phyloP scores from a whole-genome alignment of 1,284 basidiomycete species.

The Leccinum holopus region DNA sequence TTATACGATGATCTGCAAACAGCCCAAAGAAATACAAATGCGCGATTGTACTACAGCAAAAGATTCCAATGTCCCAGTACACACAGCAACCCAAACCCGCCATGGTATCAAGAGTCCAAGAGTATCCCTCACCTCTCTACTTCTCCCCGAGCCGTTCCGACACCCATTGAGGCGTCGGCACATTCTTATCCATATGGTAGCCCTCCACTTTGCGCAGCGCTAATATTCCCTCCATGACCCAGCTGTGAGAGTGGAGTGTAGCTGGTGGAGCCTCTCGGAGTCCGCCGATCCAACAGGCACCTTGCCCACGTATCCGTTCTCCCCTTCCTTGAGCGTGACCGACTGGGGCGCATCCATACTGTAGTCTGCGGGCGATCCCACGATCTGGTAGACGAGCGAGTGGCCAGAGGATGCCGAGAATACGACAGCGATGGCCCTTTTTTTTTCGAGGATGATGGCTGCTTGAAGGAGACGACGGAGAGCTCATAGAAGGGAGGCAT shows the following conservation, averaged over 20 bases:
- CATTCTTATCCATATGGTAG: constrained; percentile 32
- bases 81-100: constrained; percentile 15
- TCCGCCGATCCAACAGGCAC: constrained; percentile 28
- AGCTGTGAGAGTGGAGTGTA: constrained; percentile 30
- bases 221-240: constrained; percentile 34
- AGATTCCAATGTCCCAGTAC: constrained; percentile 22
- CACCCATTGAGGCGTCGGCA: constrained; percentile 31
- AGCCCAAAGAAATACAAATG: constrained; percentile 27
- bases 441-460: constrained; percentile 19
- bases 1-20: constrained; percentile 18
- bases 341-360: constrained; percentile 33
- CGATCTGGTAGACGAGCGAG: constrained; percentile 34
- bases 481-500: constrained; percentile 37
- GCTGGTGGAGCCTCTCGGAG: constrained; percentile 27
- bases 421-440: constrained; percentile 30
- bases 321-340: constrained; percentile 32
- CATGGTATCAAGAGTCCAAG: constrained; percentile 20
- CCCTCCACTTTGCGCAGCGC: constrained; percentile 31
- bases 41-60: constrained; percentile 12
- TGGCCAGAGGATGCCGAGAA: constrained; percentile 30
- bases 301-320: constrained; percentile 28
- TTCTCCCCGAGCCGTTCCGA: constrained; percentile 29
- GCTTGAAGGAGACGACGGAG: constrained; percentile 29
- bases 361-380: constrained; percentile 31
- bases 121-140: constrained; percentile 18